A percentile compares a stretch with the other conserved stretches of the same genome.
phyloP scores from a whole-genome alignment of 805 yeast species.

The Ascoidea rubescens region DNA sequence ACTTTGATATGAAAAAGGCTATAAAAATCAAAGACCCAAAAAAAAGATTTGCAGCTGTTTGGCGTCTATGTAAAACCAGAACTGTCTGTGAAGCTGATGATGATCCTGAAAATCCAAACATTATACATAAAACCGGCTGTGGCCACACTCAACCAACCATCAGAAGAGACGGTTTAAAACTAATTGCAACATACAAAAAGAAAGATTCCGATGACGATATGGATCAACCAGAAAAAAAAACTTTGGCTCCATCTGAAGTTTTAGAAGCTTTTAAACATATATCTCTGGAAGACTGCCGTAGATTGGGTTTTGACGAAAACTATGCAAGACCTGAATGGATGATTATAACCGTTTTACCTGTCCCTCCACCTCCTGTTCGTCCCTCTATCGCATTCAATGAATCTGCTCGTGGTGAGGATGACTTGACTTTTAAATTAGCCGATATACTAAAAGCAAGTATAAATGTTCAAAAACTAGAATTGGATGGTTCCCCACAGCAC shows the following conservation, averaged over 20 bases:
- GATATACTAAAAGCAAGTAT: slow-evolving; percentile 95
- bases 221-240: slow-evolving; percentile 84
- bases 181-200: slow-evolving; percentile 98
- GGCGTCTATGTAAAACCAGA: slow-evolving; percentile 84
- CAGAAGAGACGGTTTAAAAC: slow-evolving; percentile 88
- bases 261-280: slow-evolving; percentile 87
- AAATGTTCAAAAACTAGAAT: slow-evolving; percentile 91
- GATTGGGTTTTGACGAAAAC: slow-evolving; percentile 85
- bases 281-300: slow-evolving; percentile 64
- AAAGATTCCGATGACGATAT: slow-evolving; percentile 58
- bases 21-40: slow-evolving; percentile 84
- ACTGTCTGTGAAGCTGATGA: slow-evolving; percentile 91
- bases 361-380: slow-evolving; percentile 99
- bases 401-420: slow-evolving; percentile 98
- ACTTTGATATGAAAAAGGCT: slow-evolving; percentile 67
- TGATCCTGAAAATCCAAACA: slow-evolving; percentile 36
- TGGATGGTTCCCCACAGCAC: slow-evolving; percentile 98
- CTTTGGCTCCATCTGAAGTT: slow-evolving; percentile 79
- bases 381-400: slow-evolving; percentile 97
- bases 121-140: slow-evolving; percentile 49
- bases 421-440: slow-evolving; percentile 91
- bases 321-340: slow-evolving; percentile 99
- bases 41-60: slow-evolving; percentile 91
- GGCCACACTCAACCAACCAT: slow-evolving; percentile 94
- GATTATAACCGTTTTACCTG: slow-evolving; percentile 93